Percentiles rank a stretch among this genome's conserved stretches.
Evolutionary conservation across 2,329 filamentous ascomycete species (phyloP).

Genomic region (Hypoxylon sp.): DNA sequence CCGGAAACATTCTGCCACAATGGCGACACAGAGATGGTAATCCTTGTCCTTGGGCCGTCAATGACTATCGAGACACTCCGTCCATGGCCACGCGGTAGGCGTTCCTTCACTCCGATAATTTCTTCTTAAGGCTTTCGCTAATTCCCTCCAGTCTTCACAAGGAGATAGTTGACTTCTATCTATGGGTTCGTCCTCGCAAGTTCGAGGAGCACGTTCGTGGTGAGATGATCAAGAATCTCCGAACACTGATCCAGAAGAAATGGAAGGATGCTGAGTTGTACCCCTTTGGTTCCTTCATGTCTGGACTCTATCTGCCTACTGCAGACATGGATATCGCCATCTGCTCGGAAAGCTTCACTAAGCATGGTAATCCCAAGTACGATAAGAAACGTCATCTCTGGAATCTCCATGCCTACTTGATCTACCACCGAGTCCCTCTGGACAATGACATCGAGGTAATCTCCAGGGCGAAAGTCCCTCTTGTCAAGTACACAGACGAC

Average conservation of each 20-base stretch:
- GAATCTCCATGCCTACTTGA: conserved; percentile 73
- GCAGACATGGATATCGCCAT: conserved; percentile 96
- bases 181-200: conserved; percentile 81
- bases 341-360: conserved; percentile 72
- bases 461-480: conserved; percentile 83
- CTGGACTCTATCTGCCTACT: conserved; percentile 77
- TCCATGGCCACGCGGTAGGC: conserved; percentile 71
- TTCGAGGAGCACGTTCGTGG: conserved; percentile 84
- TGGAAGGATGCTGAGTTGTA: conserved; percentile 75
- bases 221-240: conserved; percentile 79
- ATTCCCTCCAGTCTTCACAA: conserved; percentile 78
- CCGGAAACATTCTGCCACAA: conserved; percentile 65
- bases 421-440: conserved; percentile 69
- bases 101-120: background rate
- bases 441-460: conserved; percentile 76
- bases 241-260: conserved; percentile 68
- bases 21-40: conserved; percentile 67
- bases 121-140: conserved; percentile 17
- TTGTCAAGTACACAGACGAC: conserved; percentile 90
- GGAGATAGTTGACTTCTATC: conserved; percentile 90
- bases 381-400: conserved; percentile 70
- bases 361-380: conserved; percentile 65
- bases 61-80: conserved; percentile 68
- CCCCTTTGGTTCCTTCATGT: conserved; percentile 94
- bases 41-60: conserved; percentile 73